phyloP scores from a whole-genome alignment of 176 grass and related monocot genomes.

The Lolium rigidum region DNA sequence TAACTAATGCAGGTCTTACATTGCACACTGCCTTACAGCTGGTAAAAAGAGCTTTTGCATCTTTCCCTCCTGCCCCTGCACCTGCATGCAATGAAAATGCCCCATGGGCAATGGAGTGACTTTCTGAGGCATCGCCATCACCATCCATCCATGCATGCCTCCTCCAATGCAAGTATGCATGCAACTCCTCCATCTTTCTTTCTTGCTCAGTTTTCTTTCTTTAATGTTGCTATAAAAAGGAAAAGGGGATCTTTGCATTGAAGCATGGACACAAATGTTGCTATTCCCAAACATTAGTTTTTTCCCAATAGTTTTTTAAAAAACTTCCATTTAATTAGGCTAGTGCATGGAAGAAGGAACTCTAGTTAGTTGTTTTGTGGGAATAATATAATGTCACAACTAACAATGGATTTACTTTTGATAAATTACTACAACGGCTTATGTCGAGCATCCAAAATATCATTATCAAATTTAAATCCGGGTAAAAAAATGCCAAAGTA shows the following conservation, averaged over 20 bases:
- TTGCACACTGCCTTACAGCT: constrained; percentile 62
- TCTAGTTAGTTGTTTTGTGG: not conserved
- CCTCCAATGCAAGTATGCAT: not conserved
- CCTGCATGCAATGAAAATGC: constrained; percentile 61
- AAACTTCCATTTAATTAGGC: not conserved
- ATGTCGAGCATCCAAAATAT: not conserved
- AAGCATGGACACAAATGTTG: constrained; percentile 39
- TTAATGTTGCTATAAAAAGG: constrained; percentile 44
- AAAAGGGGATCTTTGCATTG: constrained; percentile 8
- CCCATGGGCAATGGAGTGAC: constrained; percentile 62
- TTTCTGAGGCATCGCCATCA: constrained; percentile 50
- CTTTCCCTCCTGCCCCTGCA: constrained; percentile 41
- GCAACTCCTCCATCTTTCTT: not conserved
- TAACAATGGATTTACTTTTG: not conserved
- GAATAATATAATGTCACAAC: not conserved
- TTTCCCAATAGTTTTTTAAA: not conserved
- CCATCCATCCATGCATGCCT: constrained; percentile 40
- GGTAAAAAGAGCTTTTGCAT: constrained; percentile 62
- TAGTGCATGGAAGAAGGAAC: constrained; percentile 23
- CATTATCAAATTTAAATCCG: not conserved
- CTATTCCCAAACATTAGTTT: constrained; percentile 22
- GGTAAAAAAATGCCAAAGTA: not conserved
- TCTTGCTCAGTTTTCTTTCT: constrained; percentile 47
- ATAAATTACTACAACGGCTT: not conserved
- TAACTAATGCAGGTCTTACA: constrained; percentile 66